A percentile compares a stretch with the other conserved stretches of the same genome.
phyloP scores from a whole-genome alignment of 2,329 filamentous ascomycete genomes.

The Alternaria sp. region DNA sequence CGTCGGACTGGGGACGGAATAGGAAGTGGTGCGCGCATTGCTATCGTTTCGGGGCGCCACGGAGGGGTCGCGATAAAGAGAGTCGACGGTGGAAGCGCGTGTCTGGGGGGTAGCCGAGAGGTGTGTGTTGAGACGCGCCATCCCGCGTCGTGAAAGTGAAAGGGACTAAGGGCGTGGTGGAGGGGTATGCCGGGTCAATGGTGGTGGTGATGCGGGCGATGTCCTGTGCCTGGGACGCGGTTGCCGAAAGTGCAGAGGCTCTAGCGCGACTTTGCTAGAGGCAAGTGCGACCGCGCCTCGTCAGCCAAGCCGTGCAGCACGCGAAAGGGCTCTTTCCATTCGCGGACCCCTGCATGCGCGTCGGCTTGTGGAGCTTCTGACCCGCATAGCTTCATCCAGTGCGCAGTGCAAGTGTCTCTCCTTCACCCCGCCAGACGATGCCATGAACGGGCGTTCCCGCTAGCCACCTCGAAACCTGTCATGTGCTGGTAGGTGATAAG shows the following conservation, averaged over 20 bases:
- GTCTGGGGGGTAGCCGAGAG: conserved; percentile 38
- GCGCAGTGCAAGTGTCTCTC: not conserved
- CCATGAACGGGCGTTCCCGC: conserved; percentile 1
- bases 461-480: not conserved
- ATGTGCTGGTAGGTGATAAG: not conserved
- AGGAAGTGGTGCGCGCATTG: conserved; percentile 32
- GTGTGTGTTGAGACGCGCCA: conserved; percentile 48
- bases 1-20: conserved; percentile 42
- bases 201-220: conserved; percentile 4
- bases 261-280: conserved; percentile 26
- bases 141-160: conserved; percentile 12
- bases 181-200: not conserved
- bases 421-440: conserved; percentile 12
- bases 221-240: conserved; percentile 12
- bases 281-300: conserved; percentile 22
- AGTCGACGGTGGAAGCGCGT: conserved; percentile 41
- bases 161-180: not conserved
- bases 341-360: conserved; percentile 26
- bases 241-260: conserved; percentile 16
- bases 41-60: conserved; percentile 23
- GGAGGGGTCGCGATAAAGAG: conserved; percentile 48
- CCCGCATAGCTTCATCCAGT: not conserved
- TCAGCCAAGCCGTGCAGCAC: conserved; percentile 31
- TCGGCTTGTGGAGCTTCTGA: conserved; percentile 9
- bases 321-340: conserved; percentile 11